Base-by-base conservation (phyloP, 1,139 yeast genomes). In the Kodamaea fungicola region DNA sequence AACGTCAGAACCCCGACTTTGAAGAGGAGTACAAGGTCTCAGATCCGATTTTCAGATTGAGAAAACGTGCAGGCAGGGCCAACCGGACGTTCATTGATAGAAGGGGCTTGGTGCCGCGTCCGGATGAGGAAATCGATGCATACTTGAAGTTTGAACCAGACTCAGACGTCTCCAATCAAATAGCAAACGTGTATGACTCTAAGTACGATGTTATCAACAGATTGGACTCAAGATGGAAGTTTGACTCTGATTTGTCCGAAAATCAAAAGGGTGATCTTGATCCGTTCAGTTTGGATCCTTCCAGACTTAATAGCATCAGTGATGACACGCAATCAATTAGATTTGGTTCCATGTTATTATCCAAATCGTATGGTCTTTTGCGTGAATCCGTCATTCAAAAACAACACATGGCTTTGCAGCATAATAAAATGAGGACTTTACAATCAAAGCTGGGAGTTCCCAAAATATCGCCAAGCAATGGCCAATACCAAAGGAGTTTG, bases 281-380 rank as follows among this genome's bases (percentile, higher is more conserved):
- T 36, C 83, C 83, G 36, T 75, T 83, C 45, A 74, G 83, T 43
- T 74, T 90, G 39, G 81, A 76, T 53, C 83, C 83, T 1, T 74
- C 81, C 0, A 73, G 78, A 41, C 70, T 89, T 50, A 90, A 89
- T 53, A 84, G 86, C 45, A 87, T 89, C 35, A 79, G 90, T 13
- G 85, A 83, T 40, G 94, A 83, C 39, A 89, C 97, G 0, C 97
- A 89, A 61, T 81, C 86, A 0, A 86, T 90, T 27, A 71, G 97
- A 44, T 89, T 90, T 60, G 96, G 97, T 6, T 80, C 95, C 4
- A 88, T 89, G 96, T 63, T 90, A 31, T 69, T 89, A 33, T 80
- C 94, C 4, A 90, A 90, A 59, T 83, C 96, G 0, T 86, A 85
- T 54, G 97, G 84, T 35, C 62, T 82, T 61, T 59, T 74, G 64